Evolutionary conservation across 176 grass and related monocot species (phyloP), one percentile per base, ranked within the genome.

Genomic region (Dendrocalamus sinicus): DNA sequence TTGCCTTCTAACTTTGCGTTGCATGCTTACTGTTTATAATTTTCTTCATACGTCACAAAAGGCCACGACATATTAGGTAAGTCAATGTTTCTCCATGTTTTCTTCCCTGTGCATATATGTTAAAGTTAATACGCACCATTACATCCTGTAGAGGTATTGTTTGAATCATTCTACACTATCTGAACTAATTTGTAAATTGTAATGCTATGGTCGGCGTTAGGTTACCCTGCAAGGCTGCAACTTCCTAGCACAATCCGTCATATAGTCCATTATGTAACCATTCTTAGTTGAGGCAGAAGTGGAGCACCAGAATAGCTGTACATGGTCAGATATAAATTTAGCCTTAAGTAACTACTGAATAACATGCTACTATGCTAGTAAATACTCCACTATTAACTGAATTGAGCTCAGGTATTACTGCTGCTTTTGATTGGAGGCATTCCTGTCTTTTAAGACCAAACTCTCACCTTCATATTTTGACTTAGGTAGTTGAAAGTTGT

Each of bases 21-120:
- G 78, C 83, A 92, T 86, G 73, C 74, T 83, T 89, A 83, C 73
- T 79, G 81, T 89, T 83, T 88, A 86, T 92, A 86, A 53, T 78
- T 88, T 92, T 65, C 72, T 82, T 78, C 83, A 74, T 79, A n/a
- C 32, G 22, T 82, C 67, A 4, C 52, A 80, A 81, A 84, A 70
- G 63, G 69, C 41, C 15, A 55, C 54, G 70, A 2, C 54, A 51
- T 84, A 84, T 70, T 72, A 81, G 81, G 70, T 84, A 32, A 84
- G 89, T 84, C 0, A 70, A 75, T 76, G 45, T 45, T 28, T 84
- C 44, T 0, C 17, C 43, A 28, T 62, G 82, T 55, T 68, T 77
- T 37, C 41, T 37, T 43, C 11, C 16, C 23, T 35, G 73, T 15
- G 9, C 70, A 52, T 78, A 63, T 78, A 39, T 19, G 22, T 13